Evolutionary conservation across 2,329 filamentous ascomycete species (phyloP).

Genomic region (Metarhizium brunneum): DNA sequence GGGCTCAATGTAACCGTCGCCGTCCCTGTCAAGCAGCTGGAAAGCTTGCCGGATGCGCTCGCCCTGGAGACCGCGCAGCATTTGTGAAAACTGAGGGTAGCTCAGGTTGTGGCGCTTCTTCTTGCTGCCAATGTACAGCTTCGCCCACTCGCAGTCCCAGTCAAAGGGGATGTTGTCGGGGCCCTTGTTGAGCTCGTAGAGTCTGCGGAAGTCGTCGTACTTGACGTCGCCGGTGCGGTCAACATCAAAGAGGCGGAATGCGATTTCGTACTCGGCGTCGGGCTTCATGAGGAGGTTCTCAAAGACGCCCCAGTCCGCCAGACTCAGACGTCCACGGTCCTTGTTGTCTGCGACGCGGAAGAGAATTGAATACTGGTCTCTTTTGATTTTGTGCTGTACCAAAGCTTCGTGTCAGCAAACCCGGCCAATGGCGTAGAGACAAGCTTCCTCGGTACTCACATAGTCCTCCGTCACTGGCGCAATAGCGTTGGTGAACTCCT

Average conservation of each 20-base stretch:
- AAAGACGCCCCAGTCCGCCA: constrained; percentile 87
- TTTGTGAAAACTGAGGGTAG: constrained; percentile 95
- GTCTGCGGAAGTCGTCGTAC: constrained; percentile 75
- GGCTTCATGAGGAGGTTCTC: constrained; percentile 89
- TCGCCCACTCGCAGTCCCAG: constrained; percentile 95
- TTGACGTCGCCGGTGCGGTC: constrained; percentile 77
- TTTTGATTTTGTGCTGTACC: constrained; percentile 87
- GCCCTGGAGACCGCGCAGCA: constrained; percentile 91
- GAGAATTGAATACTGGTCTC: constrained; percentile 89
- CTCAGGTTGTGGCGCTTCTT: constrained; percentile 85
- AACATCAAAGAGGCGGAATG: constrained; percentile 91
- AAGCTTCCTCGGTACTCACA: constrained; percentile 47
- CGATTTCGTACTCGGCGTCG: constrained; percentile 97
- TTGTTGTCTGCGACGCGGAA: constrained; percentile 84
- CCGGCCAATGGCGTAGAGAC: constrained; percentile 2
- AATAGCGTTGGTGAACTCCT: constrained; percentile 87
- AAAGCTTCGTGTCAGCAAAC: not conserved
- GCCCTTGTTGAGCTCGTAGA: constrained; percentile 87
- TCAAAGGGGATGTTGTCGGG: constrained; percentile 81
- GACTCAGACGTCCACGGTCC: constrained; percentile 60
- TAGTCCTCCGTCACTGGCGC: constrained; percentile 83
- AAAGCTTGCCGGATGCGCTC: constrained; percentile 96
- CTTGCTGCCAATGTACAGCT: constrained; percentile 83
- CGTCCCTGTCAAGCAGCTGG: constrained; percentile 80
- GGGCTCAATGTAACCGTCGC: constrained; percentile 89